phyloP scores from a whole-genome alignment of 257 asterid species.

The Solanum arcanum region DNA sequence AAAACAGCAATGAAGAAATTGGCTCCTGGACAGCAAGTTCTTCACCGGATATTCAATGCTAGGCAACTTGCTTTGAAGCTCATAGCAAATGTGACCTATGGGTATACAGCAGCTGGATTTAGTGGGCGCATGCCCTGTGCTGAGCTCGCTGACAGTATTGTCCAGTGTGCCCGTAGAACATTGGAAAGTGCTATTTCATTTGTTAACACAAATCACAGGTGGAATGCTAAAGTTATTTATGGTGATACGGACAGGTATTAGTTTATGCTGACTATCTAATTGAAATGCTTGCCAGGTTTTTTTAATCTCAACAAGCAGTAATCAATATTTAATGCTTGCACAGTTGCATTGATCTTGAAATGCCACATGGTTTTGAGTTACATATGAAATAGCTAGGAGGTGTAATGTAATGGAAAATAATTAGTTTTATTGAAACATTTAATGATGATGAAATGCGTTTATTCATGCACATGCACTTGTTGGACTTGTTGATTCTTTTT shows the following conservation, averaged over 20 bases:
- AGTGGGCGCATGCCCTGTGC: constrained; percentile 99
- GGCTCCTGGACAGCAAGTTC: constrained; percentile 62
- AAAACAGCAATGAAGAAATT: constrained; percentile 90
- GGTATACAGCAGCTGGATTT: constrained; percentile 98
- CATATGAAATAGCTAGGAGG: background rate
- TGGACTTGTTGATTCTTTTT: background rate
- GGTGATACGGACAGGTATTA: constrained; percentile 93
- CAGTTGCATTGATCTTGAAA: background rate
- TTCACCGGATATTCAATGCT: constrained; percentile 74
- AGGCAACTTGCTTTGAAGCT: constrained; percentile 97
- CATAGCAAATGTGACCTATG: constrained; percentile 93
- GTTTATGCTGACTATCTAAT: background rate
- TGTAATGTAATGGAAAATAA: background rate
- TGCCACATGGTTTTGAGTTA: background rate
- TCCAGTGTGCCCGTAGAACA: constrained; percentile 93
- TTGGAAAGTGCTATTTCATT: constrained; percentile 82
- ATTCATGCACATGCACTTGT: background rate
- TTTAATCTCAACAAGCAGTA: background rate
- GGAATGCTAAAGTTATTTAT: constrained; percentile 85
- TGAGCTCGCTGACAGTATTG: constrained; percentile 97
- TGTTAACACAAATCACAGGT: constrained; percentile 56
- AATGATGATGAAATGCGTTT: background rate
- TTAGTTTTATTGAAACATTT: background rate
- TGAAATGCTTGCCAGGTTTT: background rate
- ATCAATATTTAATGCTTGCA: background rate